phyloP scores from a whole-genome alignment of 768 basidiomycete species.

The Zangia roseola region DNA sequence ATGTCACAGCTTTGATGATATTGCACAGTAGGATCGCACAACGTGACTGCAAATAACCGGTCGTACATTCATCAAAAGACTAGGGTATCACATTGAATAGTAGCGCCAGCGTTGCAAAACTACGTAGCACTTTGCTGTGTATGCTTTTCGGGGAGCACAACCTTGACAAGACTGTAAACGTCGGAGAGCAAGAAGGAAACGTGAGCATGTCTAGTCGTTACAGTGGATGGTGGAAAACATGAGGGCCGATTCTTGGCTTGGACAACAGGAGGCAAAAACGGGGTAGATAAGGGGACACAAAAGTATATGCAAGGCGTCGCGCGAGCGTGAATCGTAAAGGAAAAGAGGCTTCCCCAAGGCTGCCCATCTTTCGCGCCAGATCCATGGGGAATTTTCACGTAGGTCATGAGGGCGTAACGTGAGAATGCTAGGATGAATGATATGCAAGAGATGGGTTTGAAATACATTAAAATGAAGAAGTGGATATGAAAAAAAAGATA shows the following conservation, averaged over 20 bases:
- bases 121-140: slow-evolving; percentile 15
- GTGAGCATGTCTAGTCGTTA: slow-evolving; percentile 75
- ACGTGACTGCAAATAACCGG: neutral
- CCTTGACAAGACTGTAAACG: slow-evolving; percentile 31
- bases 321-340: slow-evolving; percentile 23
- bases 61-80: slow-evolving; percentile 2
- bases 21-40: slow-evolving; percentile 1
- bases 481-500: slow-evolving; percentile 25
- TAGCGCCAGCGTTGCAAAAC: slow-evolving; percentile 8
- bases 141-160: slow-evolving; percentile 17
- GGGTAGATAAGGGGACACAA: slow-evolving; percentile 6
- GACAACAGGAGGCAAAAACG: slow-evolving; percentile 13
- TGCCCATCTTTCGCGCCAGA: slow-evolving; percentile 14
- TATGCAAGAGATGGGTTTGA: slow-evolving; percentile 35
- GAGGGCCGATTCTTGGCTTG: slow-evolving; percentile 21
- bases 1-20: slow-evolving; percentile 5
- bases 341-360: slow-evolving; percentile 11
- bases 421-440: slow-evolving; percentile 26
- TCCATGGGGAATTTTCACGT: slow-evolving; percentile 21
- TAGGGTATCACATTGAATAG: slow-evolving; percentile 14
- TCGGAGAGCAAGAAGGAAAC: slow-evolving; percentile 37
- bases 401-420: slow-evolving; percentile 17
- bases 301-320: slow-evolving; percentile 22
- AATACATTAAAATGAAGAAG: slow-evolving; percentile 30
- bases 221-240: slow-evolving; percentile 35